Percentiles rank a stretch among this genome's conserved stretches.
Conservation (phyloP, 805 yeast genomes). For the Hanseniaspora hatyaiensis region DNA sequence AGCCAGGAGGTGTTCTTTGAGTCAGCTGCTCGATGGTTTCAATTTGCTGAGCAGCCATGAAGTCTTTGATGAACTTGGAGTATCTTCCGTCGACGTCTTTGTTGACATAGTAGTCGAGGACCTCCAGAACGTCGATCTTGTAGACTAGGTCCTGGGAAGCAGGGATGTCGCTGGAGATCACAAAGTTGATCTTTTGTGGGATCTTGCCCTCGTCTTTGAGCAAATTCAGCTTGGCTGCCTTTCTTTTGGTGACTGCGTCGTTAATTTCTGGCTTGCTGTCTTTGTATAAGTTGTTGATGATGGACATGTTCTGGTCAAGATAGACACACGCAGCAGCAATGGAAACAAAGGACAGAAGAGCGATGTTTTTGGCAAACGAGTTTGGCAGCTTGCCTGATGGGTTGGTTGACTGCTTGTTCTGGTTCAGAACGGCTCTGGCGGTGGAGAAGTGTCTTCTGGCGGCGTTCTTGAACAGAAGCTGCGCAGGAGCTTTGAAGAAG, state of each 20-base stretch:
- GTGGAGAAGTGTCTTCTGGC: neutral
- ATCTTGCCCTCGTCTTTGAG: slow-evolving; percentile 1
- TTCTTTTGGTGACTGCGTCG: slow-evolving; percentile 4
- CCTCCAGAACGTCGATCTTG: slow-evolving; percentile 41
- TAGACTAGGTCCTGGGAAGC: too few species aligned
- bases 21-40: slow-evolving; percentile 22
- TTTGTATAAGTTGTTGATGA: too few species aligned
- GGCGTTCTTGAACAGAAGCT: too few species aligned
- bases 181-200: slow-evolving; percentile 7
- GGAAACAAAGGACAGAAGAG: neutral
- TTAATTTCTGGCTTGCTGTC: neutral
- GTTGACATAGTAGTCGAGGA: slow-evolving; percentile 38
- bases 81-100: slow-evolving; percentile 36
- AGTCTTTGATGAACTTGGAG: slow-evolving; percentile 42
- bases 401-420: neutral
- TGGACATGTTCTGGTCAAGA: slow-evolving; percentile 10
- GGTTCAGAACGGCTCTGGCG: neutral
- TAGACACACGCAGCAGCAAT: slow-evolving; percentile 2
- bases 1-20: slow-evolving; percentile 29
- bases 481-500: too few species aligned
- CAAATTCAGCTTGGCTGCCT: neutral
- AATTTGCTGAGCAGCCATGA: slow-evolving; percentile 23
- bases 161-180: neutral
- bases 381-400: neutral
- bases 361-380: neutral